Evolutionary conservation across 1,284 basidiomycete genomes (phyloP).

Genomic region (Trametes pubescens): DNA sequence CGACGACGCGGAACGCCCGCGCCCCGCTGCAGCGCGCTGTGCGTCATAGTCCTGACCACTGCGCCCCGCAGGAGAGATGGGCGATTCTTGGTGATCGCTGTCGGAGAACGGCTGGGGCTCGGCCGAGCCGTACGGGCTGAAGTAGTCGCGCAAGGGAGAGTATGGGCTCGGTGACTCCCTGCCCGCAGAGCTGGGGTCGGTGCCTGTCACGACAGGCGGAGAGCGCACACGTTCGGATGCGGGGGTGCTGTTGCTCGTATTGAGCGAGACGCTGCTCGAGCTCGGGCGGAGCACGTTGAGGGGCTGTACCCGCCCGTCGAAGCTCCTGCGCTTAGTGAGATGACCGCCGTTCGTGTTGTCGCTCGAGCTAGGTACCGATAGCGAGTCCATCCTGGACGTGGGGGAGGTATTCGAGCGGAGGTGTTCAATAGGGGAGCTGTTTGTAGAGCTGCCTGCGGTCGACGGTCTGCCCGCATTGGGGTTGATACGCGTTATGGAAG

Average conservation of each 20-base stretch:
- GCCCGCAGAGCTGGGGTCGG: conserved; percentile 24
- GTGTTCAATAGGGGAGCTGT: conserved; percentile 34
- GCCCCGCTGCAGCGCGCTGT: conserved; percentile 23
- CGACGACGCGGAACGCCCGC: conserved; percentile 41
- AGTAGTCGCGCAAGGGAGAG: conserved; percentile 48
- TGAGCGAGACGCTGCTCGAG: conserved; percentile 35
- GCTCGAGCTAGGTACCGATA: conserved; percentile 34
- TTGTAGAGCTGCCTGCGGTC: conserved; percentile 26
- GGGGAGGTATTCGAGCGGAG: conserved; percentile 35
- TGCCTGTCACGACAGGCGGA: conserved; percentile 17
- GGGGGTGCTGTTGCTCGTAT: conserved; percentile 40
- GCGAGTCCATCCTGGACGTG: conserved; percentile 32
- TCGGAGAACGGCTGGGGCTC: conserved; percentile 24
- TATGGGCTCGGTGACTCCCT: conserved; percentile 41
- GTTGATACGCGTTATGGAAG: conserved; percentile 29
- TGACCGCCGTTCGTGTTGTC: conserved; percentile 29
- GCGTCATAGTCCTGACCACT: conserved; percentile 17
- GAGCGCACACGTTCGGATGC: conserved; percentile 40
- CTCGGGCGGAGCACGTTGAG: conserved; percentile 51
- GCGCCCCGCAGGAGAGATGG: conserved; percentile 29
- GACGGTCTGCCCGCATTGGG: conserved; percentile 27
- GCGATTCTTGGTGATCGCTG: conserved; percentile 27
- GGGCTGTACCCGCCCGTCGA: conserved; percentile 65
- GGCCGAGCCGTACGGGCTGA: conserved; percentile 26
- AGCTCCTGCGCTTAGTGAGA: conserved; percentile 59